Evolutionary conservation across 2,329 filamentous ascomycete genomes (phyloP), one percentile per base, ranked within the genome.

Genomic region (Chaetomiaceae sp.): DNA sequence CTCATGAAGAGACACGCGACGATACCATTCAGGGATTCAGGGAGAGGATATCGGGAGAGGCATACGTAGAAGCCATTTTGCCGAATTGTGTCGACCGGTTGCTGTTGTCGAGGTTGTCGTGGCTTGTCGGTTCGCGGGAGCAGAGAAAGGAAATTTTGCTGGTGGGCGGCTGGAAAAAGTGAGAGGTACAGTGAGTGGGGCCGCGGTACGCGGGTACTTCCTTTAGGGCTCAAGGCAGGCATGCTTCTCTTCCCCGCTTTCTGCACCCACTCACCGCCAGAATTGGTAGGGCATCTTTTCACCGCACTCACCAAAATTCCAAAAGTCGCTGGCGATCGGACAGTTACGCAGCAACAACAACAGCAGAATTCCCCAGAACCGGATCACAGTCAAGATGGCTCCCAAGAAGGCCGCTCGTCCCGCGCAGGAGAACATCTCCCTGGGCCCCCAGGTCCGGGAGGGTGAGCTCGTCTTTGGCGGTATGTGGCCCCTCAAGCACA

Each of bases 401-500:
- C 90, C 90, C 72, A 94, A 94, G 83, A 90, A 91, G 80, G 83
- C 84, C 72, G 75, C 81, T 66, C 80, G 84, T 70, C 83, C 86
- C 66, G 79, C 81, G 65, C 83, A 91, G 78, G 93, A 97, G 84
- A 98, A 98, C 78, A 93, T 98, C 80, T 90, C 86, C 74, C 83
- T 97, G 66, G 93, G 93, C 66, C 93, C 93, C 70, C 88, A 95
- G 74, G 87, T 90, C 77, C 86, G 56, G 42, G 55, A 58, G 91
- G 89, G 89, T 76, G 88, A 95, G 78, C 87, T 95, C 73, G 89
- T 95, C 73, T 96, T 96, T 72, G 90, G 90, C 72, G 90, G 53
- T 58, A 42, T 15, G 54, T 49, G n/a, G 30, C 19, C 19, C 24
- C 29, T 15, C 32, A n/a, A 26, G 8, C 4, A 15, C 33, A 14